Evolutionary conservation across 75 land plant species (phyloP), one percentile per base, ranked within the genome.

Genomic region (Pinus taeda): DNA sequence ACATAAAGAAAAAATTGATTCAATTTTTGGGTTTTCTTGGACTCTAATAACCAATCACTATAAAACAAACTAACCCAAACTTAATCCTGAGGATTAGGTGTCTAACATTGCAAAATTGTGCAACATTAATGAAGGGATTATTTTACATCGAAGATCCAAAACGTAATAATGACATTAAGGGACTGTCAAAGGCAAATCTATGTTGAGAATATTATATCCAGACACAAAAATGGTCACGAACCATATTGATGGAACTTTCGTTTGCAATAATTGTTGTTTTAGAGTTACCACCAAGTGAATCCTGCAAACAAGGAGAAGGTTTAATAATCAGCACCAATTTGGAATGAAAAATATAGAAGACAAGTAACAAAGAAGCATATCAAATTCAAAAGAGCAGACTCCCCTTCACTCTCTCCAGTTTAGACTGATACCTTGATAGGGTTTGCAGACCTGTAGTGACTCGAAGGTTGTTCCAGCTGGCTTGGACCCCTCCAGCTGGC

Each of bases 201-300:
- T 69, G 53, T 39, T 69, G 72, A 69, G 24, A 20, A 33, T 66
- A 18, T 37, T 66, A 45, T 14, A 6, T 36, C 36, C 6, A 33
- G 42, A 18, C 17, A 33, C 20, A 55, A 76, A 18, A 56, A 57
- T 77, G 22, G 49, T 15, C 49, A 77, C 57, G 61, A 60, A 97
- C 99, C 98, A 84, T 70, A 86, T 82, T 39, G 98, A 94, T 60
- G 99, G 26, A 93, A 83, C 98, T 97, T 79, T 94, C 87, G 80
- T 97, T 97, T 60, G 99, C 99, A 57, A 97, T 92, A 12, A 97
- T 97, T 80, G 88, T 88, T 64, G 99, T 94, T 83, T 97, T 97
- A 30, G 99, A 97, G 72, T 97, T 97, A 4, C 99, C 99, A 80
- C 99, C 99, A 66, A 97, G 93, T 4, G 99, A 97, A 55, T 97